Conservation (phyloP, 345 rosid species). For the Erysimum cheiranthoides region DNA sequence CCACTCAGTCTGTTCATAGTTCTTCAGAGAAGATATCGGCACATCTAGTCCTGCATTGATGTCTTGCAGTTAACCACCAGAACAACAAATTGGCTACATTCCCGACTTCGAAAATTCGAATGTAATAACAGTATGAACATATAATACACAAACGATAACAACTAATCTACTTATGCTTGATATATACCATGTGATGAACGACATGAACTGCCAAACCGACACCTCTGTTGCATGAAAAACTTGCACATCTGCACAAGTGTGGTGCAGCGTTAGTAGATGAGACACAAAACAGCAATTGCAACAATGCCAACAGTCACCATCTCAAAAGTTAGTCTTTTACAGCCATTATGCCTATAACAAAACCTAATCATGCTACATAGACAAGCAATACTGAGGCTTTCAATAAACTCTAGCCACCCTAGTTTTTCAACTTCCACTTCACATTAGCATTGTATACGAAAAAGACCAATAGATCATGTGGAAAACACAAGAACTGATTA, state of each 20-base stretch:
- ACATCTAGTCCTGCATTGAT: constrained; percentile 71
- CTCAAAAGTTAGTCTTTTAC: not conserved
- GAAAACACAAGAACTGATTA: constrained; percentile 9
- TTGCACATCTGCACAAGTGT: constrained; percentile 93
- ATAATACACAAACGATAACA: not conserved
- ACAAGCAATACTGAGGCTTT: constrained; percentile 5
- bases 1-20: constrained; percentile 66
- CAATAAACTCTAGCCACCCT: not conserved
- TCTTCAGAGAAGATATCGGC: constrained; percentile 74
- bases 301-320: not conserved
- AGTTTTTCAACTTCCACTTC: not conserved
- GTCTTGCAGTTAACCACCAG: constrained; percentile 36
- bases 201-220: constrained; percentile 93
- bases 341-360: not conserved
- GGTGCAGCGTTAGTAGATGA: constrained; percentile 59
- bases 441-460: not conserved
- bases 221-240: constrained; percentile 93
- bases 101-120: not conserved
- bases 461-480: not conserved
- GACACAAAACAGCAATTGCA: constrained; percentile 28
- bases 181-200: constrained; percentile 94
- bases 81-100: not conserved
- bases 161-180: not conserved
- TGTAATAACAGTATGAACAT: constrained; percentile 1
- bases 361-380: constrained; percentile 19